Evolutionary conservation across 2,329 filamentous ascomycete genomes (phyloP), one percentile per base, ranked within the genome.

Genomic region (Colletotrichum lindemuthianum): DNA sequence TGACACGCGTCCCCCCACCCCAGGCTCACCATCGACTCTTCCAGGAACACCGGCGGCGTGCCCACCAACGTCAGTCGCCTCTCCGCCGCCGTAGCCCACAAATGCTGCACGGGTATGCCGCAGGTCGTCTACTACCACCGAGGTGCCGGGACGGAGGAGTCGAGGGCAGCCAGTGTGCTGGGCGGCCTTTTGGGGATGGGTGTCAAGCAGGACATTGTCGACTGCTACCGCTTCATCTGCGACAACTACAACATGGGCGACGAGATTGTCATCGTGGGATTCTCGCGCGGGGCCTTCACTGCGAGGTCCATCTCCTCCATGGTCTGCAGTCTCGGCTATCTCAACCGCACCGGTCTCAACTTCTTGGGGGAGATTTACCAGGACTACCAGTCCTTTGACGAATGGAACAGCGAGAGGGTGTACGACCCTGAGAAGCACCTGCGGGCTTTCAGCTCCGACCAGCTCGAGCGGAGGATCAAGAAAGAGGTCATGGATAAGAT

Each of bases 111-210:
- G 9, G 68, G 71, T 45, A 72, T 72, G 70, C 71, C 74, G 12
- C 76, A 78, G 61, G 63, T 78, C 24, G 72, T 78, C 8, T 76
- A 75, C 64, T 79, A 79, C 59, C 74, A 78, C 36, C 72, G 75
- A 6, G 77, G 77, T 5, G 73, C 75, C 15, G 76, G 76, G 2
- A 72, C 70, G 5, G 70, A 68, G 10, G 67, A 68, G 33, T 69
- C 68, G 37, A 68, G 67, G 40, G 61, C 61, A 8, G 70, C 68
- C 8, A 65, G 69, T 34, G 60, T 65, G 7, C 63, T 70, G 1
- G 71, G 71, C 36, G 70, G 72, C 39, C 64, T 69, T 9, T 66
- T 72, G 1, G 72, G 72, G 3, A 63, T 68, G 4, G 72, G 72
- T 2, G 60, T 74, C 12, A 65, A 65, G 11, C 64, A 70, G 24